These are phyloP conservation scores for Dryas integrifolia DNA, from an alignment of 331 rosid species.

Conservation along the genomic window DNA sequence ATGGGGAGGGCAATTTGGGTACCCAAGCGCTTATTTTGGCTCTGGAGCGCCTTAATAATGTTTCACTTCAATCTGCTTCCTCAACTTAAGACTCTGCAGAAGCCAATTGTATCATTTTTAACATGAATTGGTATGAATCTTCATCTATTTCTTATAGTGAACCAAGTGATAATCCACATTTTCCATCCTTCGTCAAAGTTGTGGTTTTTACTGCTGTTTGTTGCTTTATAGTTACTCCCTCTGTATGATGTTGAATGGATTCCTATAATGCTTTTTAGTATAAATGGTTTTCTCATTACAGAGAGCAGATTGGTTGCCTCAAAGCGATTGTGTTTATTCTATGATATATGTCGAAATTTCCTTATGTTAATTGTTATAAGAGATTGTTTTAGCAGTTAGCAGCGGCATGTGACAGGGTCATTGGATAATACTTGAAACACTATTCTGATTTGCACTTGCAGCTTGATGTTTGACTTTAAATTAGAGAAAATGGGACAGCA, in stretches of 20 bases:
- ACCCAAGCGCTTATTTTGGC: constrained; percentile 67
- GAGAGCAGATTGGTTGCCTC: too few species aligned
- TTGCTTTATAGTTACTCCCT: background rate
- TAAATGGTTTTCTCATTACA: background rate
- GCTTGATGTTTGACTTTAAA: too few species aligned
- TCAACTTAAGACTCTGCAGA: background rate
- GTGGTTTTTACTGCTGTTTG: background rate
- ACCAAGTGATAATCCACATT: background rate
- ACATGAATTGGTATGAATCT: background rate
- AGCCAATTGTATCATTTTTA: constrained; percentile 20
- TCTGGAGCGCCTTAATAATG: constrained; percentile 79
- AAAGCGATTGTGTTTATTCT: too few species aligned
- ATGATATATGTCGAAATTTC: too few species aligned
- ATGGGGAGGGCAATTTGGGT: constrained; percentile 78
- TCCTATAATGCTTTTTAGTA: background rate
- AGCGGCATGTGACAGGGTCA: too few species aligned
- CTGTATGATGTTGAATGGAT: background rate
- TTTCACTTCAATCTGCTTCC: constrained; percentile 35
- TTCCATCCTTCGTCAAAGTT: too few species aligned
- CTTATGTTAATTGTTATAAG: too few species aligned
- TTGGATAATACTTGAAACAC: too few species aligned
- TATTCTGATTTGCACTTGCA: too few species aligned
- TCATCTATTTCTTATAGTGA: background rate
- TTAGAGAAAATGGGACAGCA: too few species aligned
- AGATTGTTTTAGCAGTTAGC: too few species aligned